Conservation (phyloP, 1,284 basidiomycete genomes). For the Trametes versicolor region DNA sequence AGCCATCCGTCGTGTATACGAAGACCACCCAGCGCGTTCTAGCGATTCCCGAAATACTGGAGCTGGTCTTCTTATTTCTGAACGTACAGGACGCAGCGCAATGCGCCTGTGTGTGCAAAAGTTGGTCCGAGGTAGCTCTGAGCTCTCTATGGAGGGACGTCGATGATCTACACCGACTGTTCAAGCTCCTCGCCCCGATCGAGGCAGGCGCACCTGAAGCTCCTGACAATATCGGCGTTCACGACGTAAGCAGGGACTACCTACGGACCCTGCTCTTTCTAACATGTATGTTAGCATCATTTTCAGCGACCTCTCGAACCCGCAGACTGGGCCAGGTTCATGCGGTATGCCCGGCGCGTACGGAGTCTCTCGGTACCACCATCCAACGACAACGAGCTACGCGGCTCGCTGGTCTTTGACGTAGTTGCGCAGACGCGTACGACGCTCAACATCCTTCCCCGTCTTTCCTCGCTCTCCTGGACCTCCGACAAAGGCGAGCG, state of each 20-base stretch:
- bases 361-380: slow-evolving; percentile 44
- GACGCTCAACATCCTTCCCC: slow-evolving; percentile 59
- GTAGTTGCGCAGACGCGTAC: slow-evolving; percentile 65
- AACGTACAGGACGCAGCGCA: slow-evolving; percentile 33
- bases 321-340: slow-evolving; percentile 65
- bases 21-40: slow-evolving; percentile 40
- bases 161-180: slow-evolving; percentile 51
- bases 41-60: slow-evolving; percentile 45
- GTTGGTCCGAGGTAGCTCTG: slow-evolving; percentile 44
- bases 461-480: slow-evolving; percentile 26
- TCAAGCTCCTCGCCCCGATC: slow-evolving; percentile 57
- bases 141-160: slow-evolving; percentile 43
- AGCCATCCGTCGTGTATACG: slow-evolving; percentile 21
- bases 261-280: too few species aligned
- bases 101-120: slow-evolving; percentile 42
- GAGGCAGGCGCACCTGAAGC: slow-evolving; percentile 7
- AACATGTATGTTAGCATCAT: slow-evolving; percentile 36
- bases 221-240: neutral
- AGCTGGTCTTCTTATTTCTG: slow-evolving; percentile 41
- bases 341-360: slow-evolving; percentile 63
- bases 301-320: slow-evolving; percentile 58
- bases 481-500: slow-evolving; percentile 24
- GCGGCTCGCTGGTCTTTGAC: slow-evolving; percentile 51
- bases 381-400: slow-evolving; percentile 15
- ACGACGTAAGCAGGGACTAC: neutral